phyloP scores from a whole-genome alignment of 805 yeast species.

The Martiniozyma abietophila region DNA sequence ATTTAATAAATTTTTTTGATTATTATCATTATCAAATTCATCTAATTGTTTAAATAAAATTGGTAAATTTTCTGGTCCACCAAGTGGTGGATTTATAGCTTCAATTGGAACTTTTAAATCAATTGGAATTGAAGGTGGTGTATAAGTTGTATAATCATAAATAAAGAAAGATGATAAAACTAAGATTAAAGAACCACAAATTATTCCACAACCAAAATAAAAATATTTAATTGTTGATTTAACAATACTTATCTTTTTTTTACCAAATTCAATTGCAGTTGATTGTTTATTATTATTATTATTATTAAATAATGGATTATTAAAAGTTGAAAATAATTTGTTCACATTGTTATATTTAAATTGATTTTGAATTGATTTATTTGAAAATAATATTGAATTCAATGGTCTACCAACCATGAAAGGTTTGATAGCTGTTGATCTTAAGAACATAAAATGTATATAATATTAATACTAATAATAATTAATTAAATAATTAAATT shows the following conservation, averaged over 20 bases:
- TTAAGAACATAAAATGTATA: too few species aligned
- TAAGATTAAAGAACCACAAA: constrained; percentile 33
- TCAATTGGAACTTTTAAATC: constrained; percentile 40
- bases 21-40: constrained; percentile 44
- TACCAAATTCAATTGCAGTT: neutral
- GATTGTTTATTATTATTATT: neutral
- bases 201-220: constrained; percentile 32
- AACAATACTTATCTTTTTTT: constrained; percentile 15
- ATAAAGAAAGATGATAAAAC: constrained; percentile 44
- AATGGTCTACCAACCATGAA: too few species aligned
- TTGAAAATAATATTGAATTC: too few species aligned
- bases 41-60: constrained; percentile 48
- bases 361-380: too few species aligned
- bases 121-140: constrained; percentile 31
- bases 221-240: constrained; percentile 28
- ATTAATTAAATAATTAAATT: too few species aligned
- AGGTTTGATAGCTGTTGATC: too few species aligned
- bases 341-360: too few species aligned
- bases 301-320: too few species aligned
- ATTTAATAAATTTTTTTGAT: too few species aligned
- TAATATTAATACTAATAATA: too few species aligned
- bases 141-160: constrained; percentile 61
- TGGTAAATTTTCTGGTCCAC: constrained; percentile 69
- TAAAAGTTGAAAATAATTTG: too few species aligned
- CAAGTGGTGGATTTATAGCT: constrained; percentile 46